A percentile compares a stretch with the other conserved stretches of the same genome.
These are phyloP conservation scores for Aurantiochytrium sp. DNA, from an alignment of 108 stramenopile genomes.

Conservation along the genomic window DNA sequence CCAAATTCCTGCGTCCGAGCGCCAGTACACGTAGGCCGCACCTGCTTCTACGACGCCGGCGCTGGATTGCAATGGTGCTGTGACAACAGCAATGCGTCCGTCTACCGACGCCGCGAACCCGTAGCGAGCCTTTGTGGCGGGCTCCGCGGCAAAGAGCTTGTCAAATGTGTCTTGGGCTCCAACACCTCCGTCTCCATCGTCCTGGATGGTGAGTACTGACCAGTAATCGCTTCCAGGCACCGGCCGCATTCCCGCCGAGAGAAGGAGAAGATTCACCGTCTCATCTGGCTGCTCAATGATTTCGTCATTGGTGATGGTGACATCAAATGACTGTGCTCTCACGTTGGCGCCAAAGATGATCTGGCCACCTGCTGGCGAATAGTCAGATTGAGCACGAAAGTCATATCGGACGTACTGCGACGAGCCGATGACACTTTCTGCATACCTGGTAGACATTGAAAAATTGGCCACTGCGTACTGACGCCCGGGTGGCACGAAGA, in stretches of 20 bases:
- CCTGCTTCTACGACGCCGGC: background rate
- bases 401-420: background rate
- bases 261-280: conserved; percentile 43
- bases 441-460: background rate
- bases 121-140: background rate
- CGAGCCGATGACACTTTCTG: background rate
- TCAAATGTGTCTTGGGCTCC: background rate
- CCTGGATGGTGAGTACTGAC: conserved; percentile 44
- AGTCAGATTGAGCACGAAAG: background rate
- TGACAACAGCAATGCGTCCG: background rate
- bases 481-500: background rate
- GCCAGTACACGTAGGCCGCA: background rate
- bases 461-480: background rate
- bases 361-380: background rate
- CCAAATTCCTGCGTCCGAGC: background rate
- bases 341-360: background rate
- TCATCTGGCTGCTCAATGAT: conserved; percentile 62
- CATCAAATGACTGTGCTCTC: background rate
- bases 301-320: conserved; percentile 54
- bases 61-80: background rate
- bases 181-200: conserved; percentile 49
- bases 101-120: background rate
- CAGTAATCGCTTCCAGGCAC: conserved; percentile 51
- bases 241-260: conserved; percentile 63
- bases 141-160: background rate